A percentile compares a stretch with the other conserved stretches of the same genome.
Evolutionary conservation across 331 rosid species (phyloP).

Genomic region (Acacia concinna): DNA sequence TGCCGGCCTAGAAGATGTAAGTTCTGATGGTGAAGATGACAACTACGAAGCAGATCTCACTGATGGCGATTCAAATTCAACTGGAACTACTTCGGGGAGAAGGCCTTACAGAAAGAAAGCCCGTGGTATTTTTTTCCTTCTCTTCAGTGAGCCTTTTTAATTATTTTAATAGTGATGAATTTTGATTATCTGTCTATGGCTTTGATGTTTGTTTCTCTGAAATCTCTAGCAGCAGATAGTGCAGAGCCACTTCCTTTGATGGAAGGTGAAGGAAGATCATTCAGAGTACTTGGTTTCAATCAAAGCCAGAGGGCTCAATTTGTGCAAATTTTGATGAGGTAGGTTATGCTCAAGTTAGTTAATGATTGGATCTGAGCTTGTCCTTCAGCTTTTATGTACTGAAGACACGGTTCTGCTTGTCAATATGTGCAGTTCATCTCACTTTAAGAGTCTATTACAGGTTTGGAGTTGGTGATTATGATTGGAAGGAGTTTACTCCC

Average conservation of each 20-base stretch:
- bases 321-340: slow-evolving; percentile 98
- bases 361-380: not conserved
- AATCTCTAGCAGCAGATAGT: slow-evolving; percentile 66
- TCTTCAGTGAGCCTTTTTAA: not conserved
- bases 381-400: slow-evolving; percentile 1
- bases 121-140: slow-evolving; percentile 58
- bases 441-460: slow-evolving; percentile 49
- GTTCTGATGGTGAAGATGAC: slow-evolving; percentile 96
- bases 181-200: slow-evolving; percentile 25
- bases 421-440: slow-evolving; percentile 29
- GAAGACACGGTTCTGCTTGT: slow-evolving; percentile 27
- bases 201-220: slow-evolving; percentile 27
- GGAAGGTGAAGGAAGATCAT: slow-evolving; percentile 98
- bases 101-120: slow-evolving; percentile 69
- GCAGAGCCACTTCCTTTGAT: slow-evolving; percentile 84
- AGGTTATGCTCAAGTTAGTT: slow-evolving; percentile 45
- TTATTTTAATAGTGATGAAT: slow-evolving; percentile 18
- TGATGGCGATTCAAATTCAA: slow-evolving; percentile 78
- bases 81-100: slow-evolving; percentile 56
- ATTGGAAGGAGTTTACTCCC: slow-evolving; percentile 84
- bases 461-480: slow-evolving; percentile 91
- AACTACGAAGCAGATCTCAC: slow-evolving; percentile 91
- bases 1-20: slow-evolving; percentile 94
- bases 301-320: slow-evolving; percentile 93
- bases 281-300: slow-evolving; percentile 95